phyloP scores from a whole-genome alignment of 306 rosid genomes.

The Vigna unguiculata region DNA sequence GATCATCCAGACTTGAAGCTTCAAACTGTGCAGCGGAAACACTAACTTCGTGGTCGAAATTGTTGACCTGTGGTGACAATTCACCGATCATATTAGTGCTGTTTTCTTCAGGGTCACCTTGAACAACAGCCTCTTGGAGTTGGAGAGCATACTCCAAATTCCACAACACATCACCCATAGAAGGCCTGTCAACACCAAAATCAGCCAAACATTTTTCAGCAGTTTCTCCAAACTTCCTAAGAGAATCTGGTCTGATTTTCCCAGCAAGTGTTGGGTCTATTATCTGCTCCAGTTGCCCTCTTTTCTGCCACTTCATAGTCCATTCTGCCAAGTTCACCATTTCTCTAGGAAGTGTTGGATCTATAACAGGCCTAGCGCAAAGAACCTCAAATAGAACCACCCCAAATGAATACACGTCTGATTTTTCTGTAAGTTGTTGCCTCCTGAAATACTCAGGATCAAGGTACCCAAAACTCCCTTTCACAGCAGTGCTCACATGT shows the following conservation, averaged over 20 bases:
- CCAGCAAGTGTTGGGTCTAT: slow-evolving; percentile 78
- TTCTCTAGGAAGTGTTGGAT: slow-evolving; percentile 90
- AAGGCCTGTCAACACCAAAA: slow-evolving; percentile 86
- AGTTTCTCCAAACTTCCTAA: slow-evolving; percentile 88
- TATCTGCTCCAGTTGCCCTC: slow-evolving; percentile 83
- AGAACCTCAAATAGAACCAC: slow-evolving; percentile 90
- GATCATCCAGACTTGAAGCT: slow-evolving; percentile 68
- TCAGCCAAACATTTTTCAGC: slow-evolving; percentile 97
- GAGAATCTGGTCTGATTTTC: slow-evolving; percentile 84
- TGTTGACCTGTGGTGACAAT: slow-evolving; percentile 82
- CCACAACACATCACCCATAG: slow-evolving; percentile 97
- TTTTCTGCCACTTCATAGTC: slow-evolving; percentile 95
- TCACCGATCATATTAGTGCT: slow-evolving; percentile 93
- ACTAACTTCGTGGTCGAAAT: slow-evolving; percentile 54
- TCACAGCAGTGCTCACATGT: slow-evolving; percentile 95
- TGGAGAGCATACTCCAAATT: slow-evolving; percentile 94
- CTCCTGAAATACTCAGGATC: slow-evolving; percentile 96
- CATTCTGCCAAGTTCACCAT: slow-evolving; percentile 97
- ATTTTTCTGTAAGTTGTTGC: slow-evolving; percentile 91
- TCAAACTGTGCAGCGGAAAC: slow-evolving; percentile 59
- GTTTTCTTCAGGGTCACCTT: slow-evolving; percentile 86
- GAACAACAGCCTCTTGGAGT: slow-evolving; percentile 80
- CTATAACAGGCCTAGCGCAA: slow-evolving; percentile 94
- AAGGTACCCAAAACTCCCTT: slow-evolving; percentile 97
- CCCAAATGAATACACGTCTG: slow-evolving; percentile 95